Evolutionary conservation across 1,139 yeast species (phyloP), one percentile per base, ranked within the genome.

Genomic region (Debaryomyces subglobosus): DNA sequence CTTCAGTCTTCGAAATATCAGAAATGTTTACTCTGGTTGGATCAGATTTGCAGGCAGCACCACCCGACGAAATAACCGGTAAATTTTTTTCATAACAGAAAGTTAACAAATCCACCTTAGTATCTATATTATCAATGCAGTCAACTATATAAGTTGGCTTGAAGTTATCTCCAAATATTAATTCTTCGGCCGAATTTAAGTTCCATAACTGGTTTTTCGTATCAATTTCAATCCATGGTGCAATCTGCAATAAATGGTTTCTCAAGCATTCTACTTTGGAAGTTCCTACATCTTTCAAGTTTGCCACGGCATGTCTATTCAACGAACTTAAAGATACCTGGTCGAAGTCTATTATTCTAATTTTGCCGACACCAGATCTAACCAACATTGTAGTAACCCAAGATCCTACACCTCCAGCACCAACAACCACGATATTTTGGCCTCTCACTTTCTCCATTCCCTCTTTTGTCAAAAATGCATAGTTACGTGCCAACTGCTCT

Each of bases 381-480:
- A 89, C 89, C 50, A 94, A 77, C 90, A 95, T 90, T 2, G 96
- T 87, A 6, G 91, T 87, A 9, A 87, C 96, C 95, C 97, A 92
- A 0, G 98, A 91, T 2, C 99, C 99, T 32, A 94, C 99, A 42
- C 99, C 99, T 46, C 99, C 99, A 8, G 94, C 96, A 25, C 99
- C 99, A n/a, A 94, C 97, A 15, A 94, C 88, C 3, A 90, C 86
- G 2, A 94, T 81, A 51, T 82, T 78, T 58, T 90, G 86, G n/a
- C 74, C 67, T 49, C 96, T 82, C 18, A 94, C 81, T 52, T 82
- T 82, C n/a, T 70, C 66, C 82, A 90, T 84, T 1, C 97, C 98
- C 16, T 85, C 87, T 44, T 86, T 88, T 2, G 96, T 91, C 32
- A 94, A 74, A 62, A 94, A 94, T 2, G 96, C 97, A 63, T 89